Conservation (phyloP, 129 eudicot genomes). For the carrot (Daucus carota) region DH1_v3.0 NC_030381.2:6257501-6258000, state of each 20-base stretch:
- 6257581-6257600: not conserved
- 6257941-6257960: slow-evolving; percentile 22
- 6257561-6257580: not conserved
- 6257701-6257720: not conserved
- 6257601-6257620: not conserved
- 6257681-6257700: not conserved
- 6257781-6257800: not conserved
- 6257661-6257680: not conserved
- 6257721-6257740: not conserved
- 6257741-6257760: not conserved
- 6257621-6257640: not conserved
- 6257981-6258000: slow-evolving; percentile 25
- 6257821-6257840: not conserved
- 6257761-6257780: not conserved
- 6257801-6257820: not conserved
- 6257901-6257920: slow-evolving; percentile 26
- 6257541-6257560: not conserved
- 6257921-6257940: slow-evolving; percentile 26
- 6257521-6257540: not conserved
- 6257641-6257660: not conserved
- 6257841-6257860: slow-evolving; percentile 12
- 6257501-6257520: slow-evolving; percentile 30
- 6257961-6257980: slow-evolving; percentile 33
- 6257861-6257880: slow-evolving; percentile 31
- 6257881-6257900: slow-evolving; percentile 22